phyloP scores from a whole-genome alignment of 2,329 filamentous ascomycete genomes.

The Phialemoniopsis sp. region DNA sequence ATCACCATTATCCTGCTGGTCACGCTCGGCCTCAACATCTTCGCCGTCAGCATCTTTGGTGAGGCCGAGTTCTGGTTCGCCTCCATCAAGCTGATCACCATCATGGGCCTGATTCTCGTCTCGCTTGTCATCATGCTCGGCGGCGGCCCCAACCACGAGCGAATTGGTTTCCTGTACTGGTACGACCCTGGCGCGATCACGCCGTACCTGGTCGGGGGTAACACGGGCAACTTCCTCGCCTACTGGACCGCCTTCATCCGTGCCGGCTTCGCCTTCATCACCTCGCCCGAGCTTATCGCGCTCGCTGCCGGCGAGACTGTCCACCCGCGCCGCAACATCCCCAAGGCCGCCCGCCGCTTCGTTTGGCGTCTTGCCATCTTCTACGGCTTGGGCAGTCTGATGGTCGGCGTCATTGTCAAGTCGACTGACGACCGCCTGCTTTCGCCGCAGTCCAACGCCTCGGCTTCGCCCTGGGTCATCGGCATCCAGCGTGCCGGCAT shows the following conservation, averaged over 20 bases:
- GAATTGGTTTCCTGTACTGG: slow-evolving; percentile 48
- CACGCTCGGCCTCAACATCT: slow-evolving; percentile 50
- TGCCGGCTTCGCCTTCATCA: slow-evolving; percentile 60
- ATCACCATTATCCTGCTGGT: slow-evolving; percentile 53
- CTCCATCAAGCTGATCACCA: slow-evolving; percentile 55
- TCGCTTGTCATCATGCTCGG: slow-evolving; percentile 53
- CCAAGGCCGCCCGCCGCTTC: slow-evolving; percentile 59
- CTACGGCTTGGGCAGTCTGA: slow-evolving; percentile 58
- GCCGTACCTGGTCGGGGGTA: slow-evolving; percentile 38
- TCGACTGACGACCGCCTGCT: slow-evolving; percentile 61
- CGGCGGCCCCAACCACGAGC: slow-evolving; percentile 44
- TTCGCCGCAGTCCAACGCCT: slow-evolving; percentile 51
- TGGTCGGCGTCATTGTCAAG: slow-evolving; percentile 59
- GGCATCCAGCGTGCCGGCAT: slow-evolving; percentile 66
- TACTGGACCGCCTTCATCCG: slow-evolving; percentile 53
- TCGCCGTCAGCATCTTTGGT: slow-evolving; percentile 36
- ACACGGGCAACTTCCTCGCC: slow-evolving; percentile 50
- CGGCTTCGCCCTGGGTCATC: slow-evolving; percentile 60
- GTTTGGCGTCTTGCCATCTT: slow-evolving; percentile 60
- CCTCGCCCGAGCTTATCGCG: slow-evolving; percentile 56
- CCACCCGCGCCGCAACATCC: slow-evolving; percentile 61
- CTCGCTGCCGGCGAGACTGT: slow-evolving; percentile 62
- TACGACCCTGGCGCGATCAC: slow-evolving; percentile 41
- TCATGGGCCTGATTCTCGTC: slow-evolving; percentile 52
- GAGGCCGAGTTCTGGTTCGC: slow-evolving; percentile 61